Evolutionary conservation across 352 stramenopile species (phyloP).

Genomic region (Phytophthora foliorum): DNA sequence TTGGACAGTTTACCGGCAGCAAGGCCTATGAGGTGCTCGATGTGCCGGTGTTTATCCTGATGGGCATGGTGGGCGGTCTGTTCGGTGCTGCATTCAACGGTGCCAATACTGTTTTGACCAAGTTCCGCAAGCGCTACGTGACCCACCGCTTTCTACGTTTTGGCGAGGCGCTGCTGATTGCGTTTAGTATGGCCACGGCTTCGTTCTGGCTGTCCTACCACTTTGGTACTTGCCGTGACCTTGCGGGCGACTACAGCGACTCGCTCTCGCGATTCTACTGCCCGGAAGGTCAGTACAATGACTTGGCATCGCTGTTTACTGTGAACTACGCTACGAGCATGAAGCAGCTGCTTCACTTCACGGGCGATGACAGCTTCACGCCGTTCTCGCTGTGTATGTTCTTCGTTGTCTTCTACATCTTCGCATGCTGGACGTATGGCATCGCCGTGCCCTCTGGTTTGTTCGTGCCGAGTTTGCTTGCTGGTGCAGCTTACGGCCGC

Average conservation of each 20-base stretch:
- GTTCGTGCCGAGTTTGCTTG: slow-evolving; percentile 97
- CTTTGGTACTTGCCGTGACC: slow-evolving; percentile 71
- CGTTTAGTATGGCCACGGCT: slow-evolving; percentile 63
- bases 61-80: slow-evolving; percentile 97
- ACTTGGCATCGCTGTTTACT: slow-evolving; percentile 97
- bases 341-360: slow-evolving; percentile 98
- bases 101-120: slow-evolving; percentile 94
- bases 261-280: slow-evolving; percentile 96
- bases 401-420: slow-evolving; percentile 95
- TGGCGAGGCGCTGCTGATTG: slow-evolving; percentile 71
- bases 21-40: slow-evolving; percentile 96
- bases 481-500: slow-evolving; percentile 95
- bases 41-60: slow-evolving; percentile 96
- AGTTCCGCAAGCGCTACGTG: slow-evolving; percentile 74
- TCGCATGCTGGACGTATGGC: slow-evolving; percentile 97
- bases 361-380: slow-evolving; percentile 91
- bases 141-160: slow-evolving; percentile 77
- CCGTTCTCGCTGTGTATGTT: slow-evolving; percentile 96
- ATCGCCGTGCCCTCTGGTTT: slow-evolving; percentile 97
- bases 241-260: slow-evolving; percentile 69
- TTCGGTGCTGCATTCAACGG: slow-evolving; percentile 98
- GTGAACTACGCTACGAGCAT: slow-evolving; percentile 95
- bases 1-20: slow-evolving; percentile 89
- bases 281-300: slow-evolving; percentile 96
- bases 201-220: slow-evolving; percentile 87